Percentiles rank a stretch among this genome's conserved stretches.
These are phyloP conservation scores for Rheum nobile DNA, from an alignment of 148 eudicot genomes.

Conservation along the genomic window DNA sequence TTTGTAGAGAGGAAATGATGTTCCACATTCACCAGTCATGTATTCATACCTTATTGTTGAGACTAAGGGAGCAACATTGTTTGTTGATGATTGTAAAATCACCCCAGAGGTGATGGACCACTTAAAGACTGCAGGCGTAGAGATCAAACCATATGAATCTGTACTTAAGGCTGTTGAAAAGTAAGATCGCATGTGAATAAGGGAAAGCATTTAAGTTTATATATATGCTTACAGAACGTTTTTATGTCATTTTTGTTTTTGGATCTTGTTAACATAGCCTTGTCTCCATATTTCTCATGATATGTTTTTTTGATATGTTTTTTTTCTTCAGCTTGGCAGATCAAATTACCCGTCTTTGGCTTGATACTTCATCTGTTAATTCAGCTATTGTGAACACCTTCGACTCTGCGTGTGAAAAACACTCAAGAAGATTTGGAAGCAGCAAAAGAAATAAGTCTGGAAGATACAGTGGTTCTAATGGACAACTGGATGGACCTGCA, in stretches of 20 bases:
- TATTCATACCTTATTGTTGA: conserved; percentile 85
- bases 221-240: neutral
- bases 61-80: conserved; percentile 54
- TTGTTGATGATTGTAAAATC: conserved; percentile 65
- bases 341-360: conserved; percentile 53
- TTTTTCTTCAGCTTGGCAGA: conserved; percentile 61
- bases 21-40: conserved; percentile 90
- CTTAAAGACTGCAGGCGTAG: conserved; percentile 58
- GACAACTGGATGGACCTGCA: conserved; percentile 46
- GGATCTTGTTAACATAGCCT: neutral
- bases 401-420: conserved; percentile 37
- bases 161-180: conserved; percentile 67
- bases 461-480: conserved; percentile 19
- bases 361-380: conserved; percentile 76
- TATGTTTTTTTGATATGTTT: neutral
- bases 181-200: conserved; percentile 23
- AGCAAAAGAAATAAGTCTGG: conserved; percentile 19
- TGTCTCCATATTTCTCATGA: neutral
- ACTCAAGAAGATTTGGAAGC: conserved; percentile 20
- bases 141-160: conserved; percentile 73
- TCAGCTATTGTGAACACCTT: conserved; percentile 77
- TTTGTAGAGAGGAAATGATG: conserved; percentile 83
- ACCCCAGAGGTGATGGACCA: conserved; percentile 60
- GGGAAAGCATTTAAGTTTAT: neutral
- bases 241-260: neutral